Conservation (phyloP, 164 flowering plant species). For the Umbellularia californica region DNA sequence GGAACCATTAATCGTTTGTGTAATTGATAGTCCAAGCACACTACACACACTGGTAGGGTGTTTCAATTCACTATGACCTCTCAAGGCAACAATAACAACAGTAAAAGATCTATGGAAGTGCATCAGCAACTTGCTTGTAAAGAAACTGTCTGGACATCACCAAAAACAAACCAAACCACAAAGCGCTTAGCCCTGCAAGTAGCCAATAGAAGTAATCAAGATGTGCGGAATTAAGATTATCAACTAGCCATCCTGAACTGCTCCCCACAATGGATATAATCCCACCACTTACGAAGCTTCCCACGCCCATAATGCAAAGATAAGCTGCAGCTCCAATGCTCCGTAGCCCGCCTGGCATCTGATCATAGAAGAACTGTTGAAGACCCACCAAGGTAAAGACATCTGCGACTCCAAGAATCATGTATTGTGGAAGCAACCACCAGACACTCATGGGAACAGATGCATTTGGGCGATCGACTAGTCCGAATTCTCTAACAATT, state of each 20-base stretch:
- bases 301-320: conserved; percentile 6
- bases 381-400: conserved; percentile 6
- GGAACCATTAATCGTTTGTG: too few relatives aligned
- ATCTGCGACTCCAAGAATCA: conserved; percentile 5
- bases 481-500: conserved; percentile 3
- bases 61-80: neutral
- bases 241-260: neutral
- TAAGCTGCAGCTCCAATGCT: conserved; percentile 10
- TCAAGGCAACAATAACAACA: neutral
- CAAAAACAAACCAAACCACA: neutral
- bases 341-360: conserved; percentile 6
- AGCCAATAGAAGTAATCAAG: conserved; percentile 15
- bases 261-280: conserved; percentile 2
- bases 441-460: conserved; percentile 10
- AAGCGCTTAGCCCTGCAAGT: conserved; percentile 8
- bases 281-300: conserved; percentile 6
- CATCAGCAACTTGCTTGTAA: neutral
- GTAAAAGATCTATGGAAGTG: neutral
- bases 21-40: too few relatives aligned
- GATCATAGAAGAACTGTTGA: conserved; percentile 11
- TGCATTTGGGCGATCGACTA: neutral
- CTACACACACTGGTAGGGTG: too few relatives aligned
- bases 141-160: neutral
- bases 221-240: conserved; percentile 6
- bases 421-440: conserved; percentile 12